Conservation (phyloP, 371 early-diverging fungal species). For the Rhizomucor miehei region DNA sequence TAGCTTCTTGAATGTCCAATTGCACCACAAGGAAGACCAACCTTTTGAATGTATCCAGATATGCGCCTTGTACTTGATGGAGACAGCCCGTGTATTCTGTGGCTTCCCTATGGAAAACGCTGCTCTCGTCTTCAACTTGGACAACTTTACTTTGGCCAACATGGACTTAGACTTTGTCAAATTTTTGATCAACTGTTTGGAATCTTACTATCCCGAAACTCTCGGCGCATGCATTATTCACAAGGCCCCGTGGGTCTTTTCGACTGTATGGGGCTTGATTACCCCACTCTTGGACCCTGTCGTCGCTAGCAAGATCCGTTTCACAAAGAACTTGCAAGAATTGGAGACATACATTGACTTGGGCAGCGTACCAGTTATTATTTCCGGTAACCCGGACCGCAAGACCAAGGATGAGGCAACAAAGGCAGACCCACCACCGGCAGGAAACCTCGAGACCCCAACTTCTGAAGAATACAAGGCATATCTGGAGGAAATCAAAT, state of each 20-base stretch:
- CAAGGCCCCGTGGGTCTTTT: constrained; percentile 85
- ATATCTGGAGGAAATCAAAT: constrained; percentile 13
- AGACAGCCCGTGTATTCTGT: constrained; percentile 74
- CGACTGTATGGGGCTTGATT: constrained; percentile 68
- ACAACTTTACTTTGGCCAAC: constrained; percentile 74
- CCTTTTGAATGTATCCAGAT: constrained; percentile 51
- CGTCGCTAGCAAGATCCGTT: constrained; percentile 80
- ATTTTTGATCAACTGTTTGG: constrained; percentile 77
- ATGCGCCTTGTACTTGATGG: constrained; percentile 77
- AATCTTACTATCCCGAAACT: constrained; percentile 89
- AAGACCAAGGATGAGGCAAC: constrained; percentile 27
- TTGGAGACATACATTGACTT: constrained; percentile 59
- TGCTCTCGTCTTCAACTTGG: constrained; percentile 83
- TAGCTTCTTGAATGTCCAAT: constrained; percentile 59
- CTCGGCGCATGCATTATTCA: constrained; percentile 77
- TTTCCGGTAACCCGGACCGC: constrained; percentile 23
- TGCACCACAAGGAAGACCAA: constrained; percentile 56
- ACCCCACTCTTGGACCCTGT: constrained; percentile 84
- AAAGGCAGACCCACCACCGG: constrained; percentile 18
- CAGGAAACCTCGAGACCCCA: constrained; percentile 25
- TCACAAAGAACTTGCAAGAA: constrained; percentile 61
- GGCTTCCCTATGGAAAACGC: constrained; percentile 74
- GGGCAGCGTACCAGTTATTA: constrained; percentile 25
- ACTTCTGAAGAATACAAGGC: constrained; percentile 9
- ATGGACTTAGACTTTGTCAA: constrained; percentile 83